Evolutionary conservation across 129 eudicot species (phyloP), one percentile per base, ranked within the genome.

Genomic region (Lactuca saligna): DNA sequence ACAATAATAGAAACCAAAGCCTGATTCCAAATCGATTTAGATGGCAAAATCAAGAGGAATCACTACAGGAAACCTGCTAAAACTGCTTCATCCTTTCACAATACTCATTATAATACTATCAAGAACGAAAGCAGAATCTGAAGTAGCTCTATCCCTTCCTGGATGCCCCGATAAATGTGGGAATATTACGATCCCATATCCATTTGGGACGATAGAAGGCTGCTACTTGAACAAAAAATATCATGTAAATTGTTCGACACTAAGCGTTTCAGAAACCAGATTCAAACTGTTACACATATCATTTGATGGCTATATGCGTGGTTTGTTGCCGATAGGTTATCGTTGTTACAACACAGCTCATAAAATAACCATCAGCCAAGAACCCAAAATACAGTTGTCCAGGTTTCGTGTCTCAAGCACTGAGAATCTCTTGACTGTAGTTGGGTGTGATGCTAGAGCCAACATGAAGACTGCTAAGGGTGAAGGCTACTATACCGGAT

Each of bases 381-480:
- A 78, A 6, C 77, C 77, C 20, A 25, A 0, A 9, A 48, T 60
- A 4, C 13, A 12, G 42, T 29, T 78, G 57, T 58, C 49, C 10
- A 71, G 73, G 51, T 72, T 78, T 51, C 69, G 17, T 1, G 3
- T 78, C 35, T 79, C 83, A 14, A 62, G 41, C 54, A n/a, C 60
- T 9, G 25, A 12, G 7, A 79, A 79, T 60, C 54, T 65, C 14
- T 41, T 79, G 11, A 73, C 56, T 17, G 32, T 74, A 3, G 66
- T 79, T 41, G 83, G 83, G 69, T 79, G 83, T 37, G 79, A 66
- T 32, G 35, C 75, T 41, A 63, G 74, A 73, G 79, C 66, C 12
- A 50, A 46, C 64, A 49, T 78, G 10, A 73, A 66, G 59, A 2
- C 10, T 2, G 1, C 11, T 17, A 0, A 31, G 0, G 53, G 51